These are phyloP conservation scores for Lodderomyces metapsilosis DNA, from an alignment of 1,139 yeast species.

Conservation along the genomic window DNA sequence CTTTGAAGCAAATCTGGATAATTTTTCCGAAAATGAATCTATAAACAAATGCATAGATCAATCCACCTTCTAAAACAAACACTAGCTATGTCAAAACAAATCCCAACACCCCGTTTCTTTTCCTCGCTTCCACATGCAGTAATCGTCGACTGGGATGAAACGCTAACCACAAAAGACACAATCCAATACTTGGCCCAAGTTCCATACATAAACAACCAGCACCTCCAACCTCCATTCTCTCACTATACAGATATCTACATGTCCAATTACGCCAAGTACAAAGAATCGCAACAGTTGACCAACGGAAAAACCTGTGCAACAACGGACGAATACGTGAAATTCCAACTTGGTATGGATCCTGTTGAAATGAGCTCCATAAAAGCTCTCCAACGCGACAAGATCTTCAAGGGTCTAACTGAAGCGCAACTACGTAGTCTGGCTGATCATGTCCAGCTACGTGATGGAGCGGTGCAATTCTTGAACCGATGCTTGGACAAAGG, in stretches of 20 bases:
- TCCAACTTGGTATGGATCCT: constrained; percentile 41
- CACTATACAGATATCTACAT: constrained; percentile 48
- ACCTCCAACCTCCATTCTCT: constrained; percentile 37
- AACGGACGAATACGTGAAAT: constrained; percentile 35
- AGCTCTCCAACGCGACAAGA: constrained; percentile 37
- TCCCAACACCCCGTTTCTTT: too few species aligned
- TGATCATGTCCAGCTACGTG: constrained; percentile 36
- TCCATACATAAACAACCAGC: constrained; percentile 42
- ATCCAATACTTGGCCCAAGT: constrained; percentile 50
- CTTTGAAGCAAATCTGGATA: too few species aligned
- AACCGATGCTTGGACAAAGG: constrained; percentile 18
- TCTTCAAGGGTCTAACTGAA: constrained; percentile 46
- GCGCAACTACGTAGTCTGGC: constrained; percentile 35
- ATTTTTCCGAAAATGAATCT: too few species aligned
- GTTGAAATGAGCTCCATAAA: constrained; percentile 54
- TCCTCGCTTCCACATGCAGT: constrained; percentile 17
- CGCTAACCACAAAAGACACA: constrained; percentile 60
- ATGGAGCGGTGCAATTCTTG: constrained; percentile 44
- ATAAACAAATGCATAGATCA: too few species aligned
- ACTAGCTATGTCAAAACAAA: too few species aligned
- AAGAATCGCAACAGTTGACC: not conserved
- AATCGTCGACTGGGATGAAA: constrained; percentile 71
- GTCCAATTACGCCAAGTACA: constrained; percentile 30
- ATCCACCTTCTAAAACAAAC: too few species aligned
- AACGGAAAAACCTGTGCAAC: constrained; percentile 11